Evolutionary conservation across 2,329 filamentous ascomycete genomes (phyloP).

Genomic region (Lomentospora prolificans): DNA sequence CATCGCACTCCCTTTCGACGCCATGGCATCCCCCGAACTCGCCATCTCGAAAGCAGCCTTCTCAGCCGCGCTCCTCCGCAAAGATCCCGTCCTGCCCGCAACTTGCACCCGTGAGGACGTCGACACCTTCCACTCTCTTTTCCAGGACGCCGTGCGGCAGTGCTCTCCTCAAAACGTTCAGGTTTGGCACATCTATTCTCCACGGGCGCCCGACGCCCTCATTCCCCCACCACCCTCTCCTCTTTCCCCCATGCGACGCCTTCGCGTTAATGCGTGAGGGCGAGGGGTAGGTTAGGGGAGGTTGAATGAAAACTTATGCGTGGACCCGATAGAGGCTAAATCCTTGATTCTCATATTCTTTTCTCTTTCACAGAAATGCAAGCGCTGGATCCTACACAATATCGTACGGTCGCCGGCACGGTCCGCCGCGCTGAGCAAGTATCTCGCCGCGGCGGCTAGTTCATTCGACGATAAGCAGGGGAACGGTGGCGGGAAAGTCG

Average conservation of each 20-base stretch:
- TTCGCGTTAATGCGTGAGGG: neutral
- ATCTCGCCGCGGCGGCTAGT: slow-evolving; percentile 58
- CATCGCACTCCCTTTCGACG: too few relatives aligned
- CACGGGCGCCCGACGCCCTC: slow-evolving; percentile 11
- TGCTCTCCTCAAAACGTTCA: slow-evolving; percentile 78
- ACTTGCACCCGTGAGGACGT: slow-evolving; percentile 61
- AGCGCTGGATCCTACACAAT: slow-evolving; percentile 71
- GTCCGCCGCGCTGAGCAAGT: slow-evolving; percentile 61
- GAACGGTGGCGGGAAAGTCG: neutral
- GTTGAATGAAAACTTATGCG: neutral
- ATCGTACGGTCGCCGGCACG: slow-evolving; percentile 59
- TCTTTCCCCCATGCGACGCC: slow-evolving; percentile 11
- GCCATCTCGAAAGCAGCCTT: slow-evolving; percentile 75
- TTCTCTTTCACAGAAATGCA: slow-evolving; percentile 59
- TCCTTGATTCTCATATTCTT: slow-evolving; percentile 4
- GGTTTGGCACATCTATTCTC: slow-evolving; percentile 54
- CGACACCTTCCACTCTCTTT: slow-evolving; percentile 54
- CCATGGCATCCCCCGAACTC: slow-evolving; percentile 59
- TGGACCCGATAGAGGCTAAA: neutral
- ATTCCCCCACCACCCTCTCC: slow-evolving; percentile 4
- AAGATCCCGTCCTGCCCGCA: slow-evolving; percentile 47
- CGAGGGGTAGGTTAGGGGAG: neutral
- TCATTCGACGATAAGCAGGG: slow-evolving; percentile 32
- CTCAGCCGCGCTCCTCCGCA: slow-evolving; percentile 60
- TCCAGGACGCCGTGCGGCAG: slow-evolving; percentile 55